These are phyloP conservation scores for Rostrohypoxylon terebratum DNA, from an alignment of 495 filamentous ascomycete genomes.

Conservation along the genomic window DNA sequence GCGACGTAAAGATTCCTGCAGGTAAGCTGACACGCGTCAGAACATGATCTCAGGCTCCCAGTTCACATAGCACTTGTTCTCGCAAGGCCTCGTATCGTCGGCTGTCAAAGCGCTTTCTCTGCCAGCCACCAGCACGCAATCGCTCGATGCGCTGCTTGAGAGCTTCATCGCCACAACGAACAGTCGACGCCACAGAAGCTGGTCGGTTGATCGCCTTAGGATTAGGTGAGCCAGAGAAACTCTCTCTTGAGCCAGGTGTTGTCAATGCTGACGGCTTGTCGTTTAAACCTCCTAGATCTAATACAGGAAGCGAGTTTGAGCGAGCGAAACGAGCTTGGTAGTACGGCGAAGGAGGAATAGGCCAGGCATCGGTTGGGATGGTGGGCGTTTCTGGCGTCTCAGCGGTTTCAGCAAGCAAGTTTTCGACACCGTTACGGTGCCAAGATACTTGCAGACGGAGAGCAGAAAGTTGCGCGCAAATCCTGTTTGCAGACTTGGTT, in stretches of 20 bases:
- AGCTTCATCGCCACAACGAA: slow-evolving; percentile 25
- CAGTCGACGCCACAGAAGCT: slow-evolving; percentile 35
- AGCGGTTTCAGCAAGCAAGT: slow-evolving; percentile 46
- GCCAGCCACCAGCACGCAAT: slow-evolving; percentile 59
- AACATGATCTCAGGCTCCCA: slow-evolving; percentile 41
- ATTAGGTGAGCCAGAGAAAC: slow-evolving; percentile 21
- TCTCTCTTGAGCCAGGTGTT: slow-evolving; percentile 17
- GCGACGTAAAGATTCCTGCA: slow-evolving; percentile 11
- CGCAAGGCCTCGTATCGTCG: slow-evolving; percentile 61
- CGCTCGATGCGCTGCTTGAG: slow-evolving; percentile 59
- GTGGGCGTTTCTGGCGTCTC: slow-evolving; percentile 23
- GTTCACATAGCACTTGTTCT: slow-evolving; percentile 59
- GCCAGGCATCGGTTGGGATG: slow-evolving; percentile 10
- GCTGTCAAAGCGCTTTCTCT: slow-evolving; percentile 62
- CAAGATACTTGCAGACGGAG: slow-evolving; percentile 55
- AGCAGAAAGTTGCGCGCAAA: slow-evolving; percentile 55
- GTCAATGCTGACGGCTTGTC: slow-evolving; percentile 25
- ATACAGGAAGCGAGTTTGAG: slow-evolving; percentile 39
- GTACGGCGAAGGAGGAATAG: slow-evolving; percentile 7
- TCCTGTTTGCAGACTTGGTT: slow-evolving; percentile 57
- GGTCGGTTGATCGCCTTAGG: slow-evolving; percentile 30
- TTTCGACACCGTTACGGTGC: slow-evolving; percentile 55
- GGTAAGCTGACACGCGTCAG: slow-evolving; percentile 18
- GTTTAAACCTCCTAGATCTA: slow-evolving; percentile 2
- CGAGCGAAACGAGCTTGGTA: slow-evolving; percentile 21